Percentiles rank a stretch among this genome's conserved stretches.
Evolutionary conservation across 2,329 filamentous ascomycete genomes (phyloP).

Genomic region (Drechslera avenae): DNA sequence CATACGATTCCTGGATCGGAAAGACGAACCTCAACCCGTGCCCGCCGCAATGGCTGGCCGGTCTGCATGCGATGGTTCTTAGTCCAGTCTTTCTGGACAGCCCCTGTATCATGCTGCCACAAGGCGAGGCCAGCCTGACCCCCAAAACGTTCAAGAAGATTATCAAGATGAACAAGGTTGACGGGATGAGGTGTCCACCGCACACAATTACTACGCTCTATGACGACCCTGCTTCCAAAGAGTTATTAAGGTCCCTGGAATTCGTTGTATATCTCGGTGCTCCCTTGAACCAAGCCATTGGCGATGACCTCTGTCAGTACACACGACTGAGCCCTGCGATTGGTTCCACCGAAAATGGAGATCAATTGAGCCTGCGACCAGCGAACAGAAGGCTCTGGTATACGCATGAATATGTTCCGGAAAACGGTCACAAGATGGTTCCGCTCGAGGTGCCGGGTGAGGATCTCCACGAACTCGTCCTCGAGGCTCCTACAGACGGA

Average conservation of each 20-base stretch:
- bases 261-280: constrained; percentile 20
- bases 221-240: constrained; percentile 12
- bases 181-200: neutral
- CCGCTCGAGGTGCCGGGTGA: constrained; percentile 20
- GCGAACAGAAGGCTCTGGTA: constrained; percentile 21
- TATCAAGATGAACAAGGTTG: neutral
- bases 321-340: constrained; percentile 20
- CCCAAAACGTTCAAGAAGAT: constrained; percentile 16
- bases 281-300: constrained; percentile 17
- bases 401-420: constrained; percentile 23
- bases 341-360: constrained; percentile 26
- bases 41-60: constrained; percentile 26
- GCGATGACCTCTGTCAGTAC: constrained; percentile 20
- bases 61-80: constrained; percentile 13
- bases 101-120: constrained; percentile 13
- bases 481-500: neutral
- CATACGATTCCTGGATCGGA: constrained; percentile 19
- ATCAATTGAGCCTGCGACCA: constrained; percentile 13
- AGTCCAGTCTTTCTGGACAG: constrained; percentile 14
- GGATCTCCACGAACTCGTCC: constrained; percentile 36
- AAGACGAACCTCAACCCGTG: constrained; percentile 15
- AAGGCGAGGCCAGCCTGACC: constrained; percentile 3
- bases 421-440: constrained; percentile 19
- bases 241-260: constrained; percentile 20
- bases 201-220: neutral